Percentiles rank a stretch among this genome's conserved stretches.
Evolutionary conservation across 768 basidiomycete genomes (phyloP).

Genomic region (Amanita brunnescens): DNA sequence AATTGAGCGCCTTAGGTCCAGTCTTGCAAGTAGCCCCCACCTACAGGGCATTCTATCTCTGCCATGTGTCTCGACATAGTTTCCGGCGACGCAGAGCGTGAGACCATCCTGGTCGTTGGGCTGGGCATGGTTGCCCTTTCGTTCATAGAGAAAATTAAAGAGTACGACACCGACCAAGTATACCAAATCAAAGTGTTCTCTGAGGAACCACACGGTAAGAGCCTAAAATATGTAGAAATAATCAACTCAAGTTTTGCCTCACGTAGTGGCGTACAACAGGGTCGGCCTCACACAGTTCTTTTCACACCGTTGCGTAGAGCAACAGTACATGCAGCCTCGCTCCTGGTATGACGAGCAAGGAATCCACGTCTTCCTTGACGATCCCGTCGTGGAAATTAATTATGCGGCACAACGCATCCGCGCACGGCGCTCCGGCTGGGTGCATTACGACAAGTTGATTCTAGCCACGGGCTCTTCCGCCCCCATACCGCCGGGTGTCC

Average conservation of each 20-base stretch:
- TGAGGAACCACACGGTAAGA: neutral
- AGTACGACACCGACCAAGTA: neutral
- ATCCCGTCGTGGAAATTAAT: slow-evolving; percentile 3
- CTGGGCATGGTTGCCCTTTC: slow-evolving; percentile 7
- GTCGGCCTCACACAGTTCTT: slow-evolving; percentile 6
- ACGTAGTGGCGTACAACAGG: slow-evolving; percentile 4
- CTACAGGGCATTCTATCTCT: neutral
- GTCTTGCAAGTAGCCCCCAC: neutral
- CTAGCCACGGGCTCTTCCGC: slow-evolving; percentile 66
- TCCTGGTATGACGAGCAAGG: slow-evolving; percentile 1
- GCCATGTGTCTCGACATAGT: neutral
- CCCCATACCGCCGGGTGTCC: slow-evolving; percentile 49
- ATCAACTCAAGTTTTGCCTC: too few species aligned
- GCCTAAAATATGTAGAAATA: neutral
- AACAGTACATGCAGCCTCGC: slow-evolving; percentile 3
- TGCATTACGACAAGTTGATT: slow-evolving; percentile 54
- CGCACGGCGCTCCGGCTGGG: slow-evolving; percentile 22
- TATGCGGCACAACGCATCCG: neutral
- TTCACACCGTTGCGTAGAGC: neutral
- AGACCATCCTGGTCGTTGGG: slow-evolving; percentile 5
- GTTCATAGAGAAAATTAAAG: neutral
- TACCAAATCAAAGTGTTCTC: slow-evolving; percentile 1
- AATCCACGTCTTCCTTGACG: neutral
- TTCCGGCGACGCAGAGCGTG: neutral
- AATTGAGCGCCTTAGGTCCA: neutral